Conservation (phyloP, 257 asterid genomes). For the Phtheirospermum japonicum region DNA sequence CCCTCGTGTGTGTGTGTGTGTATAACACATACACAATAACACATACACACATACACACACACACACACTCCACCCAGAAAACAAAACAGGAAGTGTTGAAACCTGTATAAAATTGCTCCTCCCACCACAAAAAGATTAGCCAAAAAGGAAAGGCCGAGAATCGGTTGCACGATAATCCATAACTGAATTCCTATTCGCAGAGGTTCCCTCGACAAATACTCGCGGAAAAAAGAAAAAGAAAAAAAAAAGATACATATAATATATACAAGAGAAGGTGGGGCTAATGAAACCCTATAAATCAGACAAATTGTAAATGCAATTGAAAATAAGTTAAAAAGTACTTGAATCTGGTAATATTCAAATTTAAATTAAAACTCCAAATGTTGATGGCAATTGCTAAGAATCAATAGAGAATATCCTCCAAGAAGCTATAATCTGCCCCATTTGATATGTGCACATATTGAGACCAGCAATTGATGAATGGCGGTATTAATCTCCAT, state of each 20-base stretch:
- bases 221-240: not conserved
- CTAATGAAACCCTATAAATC: not conserved
- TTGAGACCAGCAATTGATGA: slow-evolving; percentile 7
- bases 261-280: not conserved
- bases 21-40: no score
- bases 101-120: no score
- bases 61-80: no score
- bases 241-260: not conserved
- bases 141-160: no score
- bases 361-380: slow-evolving; percentile 7
- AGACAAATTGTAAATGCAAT: not conserved
- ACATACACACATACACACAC: no score
- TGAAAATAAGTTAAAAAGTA: slow-evolving; percentile 11
- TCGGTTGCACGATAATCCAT: not conserved
- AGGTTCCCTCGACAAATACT: not conserved
- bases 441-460: slow-evolving; percentile 2
- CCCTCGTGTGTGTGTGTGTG: no score
- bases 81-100: no score
- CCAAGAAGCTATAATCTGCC: slow-evolving; percentile 15
- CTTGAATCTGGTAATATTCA: slow-evolving; percentile 18
- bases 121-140: no score
- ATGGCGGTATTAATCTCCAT: not conserved
- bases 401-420: slow-evolving; percentile 6
- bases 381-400: slow-evolving; percentile 2
- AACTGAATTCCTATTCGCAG: not conserved